Conservation (phyloP, 2,329 filamentous ascomycete genomes). For the Clonostachys solani region DNA sequence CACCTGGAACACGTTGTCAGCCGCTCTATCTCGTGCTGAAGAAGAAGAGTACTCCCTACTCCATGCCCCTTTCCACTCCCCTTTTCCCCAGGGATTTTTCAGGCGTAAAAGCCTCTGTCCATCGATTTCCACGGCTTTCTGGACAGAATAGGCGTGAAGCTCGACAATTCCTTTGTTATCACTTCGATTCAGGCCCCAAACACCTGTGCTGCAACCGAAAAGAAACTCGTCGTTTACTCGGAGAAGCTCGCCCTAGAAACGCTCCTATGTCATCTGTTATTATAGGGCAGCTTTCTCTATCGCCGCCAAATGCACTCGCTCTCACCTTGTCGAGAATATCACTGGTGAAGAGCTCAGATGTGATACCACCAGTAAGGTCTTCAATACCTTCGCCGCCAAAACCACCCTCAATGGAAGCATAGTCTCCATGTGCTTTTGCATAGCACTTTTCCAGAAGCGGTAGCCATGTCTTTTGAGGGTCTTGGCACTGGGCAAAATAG, state of each 20-base stretch:
- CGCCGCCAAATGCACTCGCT: not conserved
- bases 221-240: slow-evolving; percentile 76
- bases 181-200: slow-evolving; percentile 19
- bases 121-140: slow-evolving; percentile 51
- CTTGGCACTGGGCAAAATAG: slow-evolving; percentile 72
- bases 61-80: slow-evolving; percentile 80
- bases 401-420: slow-evolving; percentile 68
- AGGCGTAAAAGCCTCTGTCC: slow-evolving; percentile 61
- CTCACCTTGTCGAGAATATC: slow-evolving; percentile 63
- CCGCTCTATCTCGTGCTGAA: not conserved
- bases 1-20: slow-evolving; percentile 31
- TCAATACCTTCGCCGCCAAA: slow-evolving; percentile 58
- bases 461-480: slow-evolving; percentile 76
- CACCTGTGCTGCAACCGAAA: slow-evolving; percentile 54
- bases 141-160: slow-evolving; percentile 57
- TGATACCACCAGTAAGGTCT: slow-evolving; percentile 61
- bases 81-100: slow-evolving; percentile 76
- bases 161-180: slow-evolving; percentile 54
- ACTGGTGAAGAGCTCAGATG: slow-evolving; percentile 59
- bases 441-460: slow-evolving; percentile 77
- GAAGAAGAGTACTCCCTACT: slow-evolving; percentile 25
- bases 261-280: slow-evolving; percentile 21
- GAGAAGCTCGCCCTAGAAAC: slow-evolving; percentile 74
- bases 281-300: no score
- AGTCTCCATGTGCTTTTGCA: slow-evolving; percentile 79